Conservation (phyloP, 306 rosid species). For the Begonia peltatifolia region DNA sequence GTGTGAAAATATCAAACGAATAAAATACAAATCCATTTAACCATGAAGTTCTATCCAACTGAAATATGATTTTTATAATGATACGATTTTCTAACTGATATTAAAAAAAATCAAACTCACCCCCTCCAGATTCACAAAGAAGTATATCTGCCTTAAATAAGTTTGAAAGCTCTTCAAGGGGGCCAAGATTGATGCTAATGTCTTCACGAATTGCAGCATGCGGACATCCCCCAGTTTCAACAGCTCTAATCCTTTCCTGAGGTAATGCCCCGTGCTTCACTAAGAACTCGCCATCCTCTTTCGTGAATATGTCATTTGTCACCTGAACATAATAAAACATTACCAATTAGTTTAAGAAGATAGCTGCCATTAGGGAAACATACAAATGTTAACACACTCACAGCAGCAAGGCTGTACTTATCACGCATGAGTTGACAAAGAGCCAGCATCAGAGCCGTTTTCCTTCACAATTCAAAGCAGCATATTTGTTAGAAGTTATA, state of each 20-base stretch:
- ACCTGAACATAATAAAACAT: slow-evolving; percentile 22
- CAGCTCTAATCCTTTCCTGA: slow-evolving; percentile 88
- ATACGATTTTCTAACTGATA: no score
- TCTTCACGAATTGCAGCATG: slow-evolving; percentile 95
- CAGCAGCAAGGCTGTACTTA: slow-evolving; percentile 92
- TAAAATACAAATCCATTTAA: neutral
- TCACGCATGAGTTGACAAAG: slow-evolving; percentile 64
- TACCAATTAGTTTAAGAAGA: no score
- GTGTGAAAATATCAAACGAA: neutral
- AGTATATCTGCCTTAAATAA: slow-evolving; percentile 66
- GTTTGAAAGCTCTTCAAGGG: slow-evolving; percentile 85
- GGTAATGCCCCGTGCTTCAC: slow-evolving; percentile 88
- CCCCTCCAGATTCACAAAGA: slow-evolving; percentile 99
- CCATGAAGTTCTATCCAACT: no score
- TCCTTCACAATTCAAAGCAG: slow-evolving; percentile 20
- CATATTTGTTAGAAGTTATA: no score
- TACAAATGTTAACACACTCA: slow-evolving; percentile 24
- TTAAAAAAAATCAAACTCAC: slow-evolving; percentile 16
- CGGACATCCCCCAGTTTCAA: slow-evolving; percentile 96
- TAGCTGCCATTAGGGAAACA: no score
- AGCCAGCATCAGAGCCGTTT: slow-evolving; percentile 92
- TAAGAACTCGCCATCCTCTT: slow-evolving; percentile 96
- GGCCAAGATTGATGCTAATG: slow-evolving; percentile 95
- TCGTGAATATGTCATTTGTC: slow-evolving; percentile 95
- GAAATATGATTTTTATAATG: neutral